phyloP scores from a whole-genome alignment of 108 stramenopile species.

The Pseudonitzschia pungens region DNA sequence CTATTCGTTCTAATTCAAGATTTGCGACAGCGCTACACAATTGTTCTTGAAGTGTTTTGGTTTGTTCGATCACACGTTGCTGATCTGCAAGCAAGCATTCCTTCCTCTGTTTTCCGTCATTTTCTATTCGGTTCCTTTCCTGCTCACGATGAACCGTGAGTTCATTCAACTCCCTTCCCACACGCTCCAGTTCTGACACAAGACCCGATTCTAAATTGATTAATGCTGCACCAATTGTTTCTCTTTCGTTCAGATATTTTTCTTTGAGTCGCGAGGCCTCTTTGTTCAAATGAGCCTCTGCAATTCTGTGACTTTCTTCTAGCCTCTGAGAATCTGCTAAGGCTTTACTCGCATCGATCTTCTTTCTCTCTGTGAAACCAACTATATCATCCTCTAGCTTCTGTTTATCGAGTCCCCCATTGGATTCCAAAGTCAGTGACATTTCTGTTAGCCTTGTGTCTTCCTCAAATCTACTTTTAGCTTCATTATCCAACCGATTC shows the following conservation, averaged over 20 bases:
- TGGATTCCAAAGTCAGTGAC: slow-evolving; percentile 27
- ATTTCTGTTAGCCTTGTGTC: slow-evolving; percentile 24
- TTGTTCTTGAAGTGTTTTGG: slow-evolving; percentile 1
- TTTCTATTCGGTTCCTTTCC: slow-evolving; percentile 17
- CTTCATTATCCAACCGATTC: neutral
- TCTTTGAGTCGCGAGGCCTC: slow-evolving; percentile 8
- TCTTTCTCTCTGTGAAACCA: slow-evolving; percentile 11
- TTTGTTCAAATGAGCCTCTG: slow-evolving; percentile 15
- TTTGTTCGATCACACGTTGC: slow-evolving; percentile 10
- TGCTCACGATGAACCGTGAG: neutral
- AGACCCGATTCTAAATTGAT: neutral
- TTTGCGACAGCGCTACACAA: neutral
- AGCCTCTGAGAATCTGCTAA: slow-evolving; percentile 14
- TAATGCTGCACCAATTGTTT: slow-evolving; percentile 4
- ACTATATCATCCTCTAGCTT: slow-evolving; percentile 14
- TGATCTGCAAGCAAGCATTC: slow-evolving; percentile 14
- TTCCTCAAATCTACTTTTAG: neutral
- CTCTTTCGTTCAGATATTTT: slow-evolving; percentile 12
- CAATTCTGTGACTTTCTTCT: slow-evolving; percentile 14
- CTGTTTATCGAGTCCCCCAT: slow-evolving; percentile 20
- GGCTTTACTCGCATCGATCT: neutral
- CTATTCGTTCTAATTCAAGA: slow-evolving; percentile 18
- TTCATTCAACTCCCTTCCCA: slow-evolving; percentile 11
- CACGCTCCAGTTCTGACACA: slow-evolving; percentile 8
- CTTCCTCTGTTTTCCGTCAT: slow-evolving; percentile 2